A percentile compares a stretch with the other conserved stretches of the same genome.
Evolutionary conservation across 208 protist genomes (phyloP).

Genomic region (Wallacemonas sp.): DNA sequence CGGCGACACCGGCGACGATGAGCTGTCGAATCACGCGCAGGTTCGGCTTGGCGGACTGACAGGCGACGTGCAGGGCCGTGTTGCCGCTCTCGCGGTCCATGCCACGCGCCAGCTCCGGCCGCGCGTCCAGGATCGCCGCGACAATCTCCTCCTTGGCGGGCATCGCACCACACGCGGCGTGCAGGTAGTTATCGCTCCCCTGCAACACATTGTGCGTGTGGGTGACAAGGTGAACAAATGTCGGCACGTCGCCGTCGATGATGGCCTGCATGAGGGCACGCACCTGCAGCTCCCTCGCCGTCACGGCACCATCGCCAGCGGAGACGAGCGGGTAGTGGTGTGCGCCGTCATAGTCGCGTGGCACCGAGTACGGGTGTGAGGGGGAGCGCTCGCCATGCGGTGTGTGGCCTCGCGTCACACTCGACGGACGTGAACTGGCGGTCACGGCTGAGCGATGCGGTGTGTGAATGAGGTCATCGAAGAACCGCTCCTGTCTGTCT

Average conservation of each 20-base stretch:
- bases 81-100: conserved; percentile 39
- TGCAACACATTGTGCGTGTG: conserved; percentile 25
- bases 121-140: conserved; percentile 25
- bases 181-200: conserved; percentile 37
- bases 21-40: conserved; percentile 29
- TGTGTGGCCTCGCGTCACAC: not conserved
- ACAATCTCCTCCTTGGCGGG: conserved; percentile 14
- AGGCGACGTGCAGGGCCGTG: conserved; percentile 50
- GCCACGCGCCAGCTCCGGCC: conserved; percentile 36
- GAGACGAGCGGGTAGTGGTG: conserved; percentile 9
- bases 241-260: conserved; percentile 24
- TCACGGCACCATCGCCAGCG: not conserved
- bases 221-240: conserved; percentile 32
- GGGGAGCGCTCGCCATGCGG: not conserved
- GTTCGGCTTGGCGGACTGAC: conserved; percentile 24
- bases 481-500: not conserved
- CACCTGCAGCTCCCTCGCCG: conserved; percentile 18
- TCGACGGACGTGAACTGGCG: not conserved
- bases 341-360: conserved; percentile 4
- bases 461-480: not conserved
- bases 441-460: not conserved
- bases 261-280: conserved; percentile 30
- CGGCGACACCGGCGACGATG: conserved; percentile 17
- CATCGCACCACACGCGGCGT: conserved; percentile 30
- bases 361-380: conserved; percentile 12